phyloP scores from a whole-genome alignment of 768 basidiomycete species.

The Boletus sp. region DNA sequence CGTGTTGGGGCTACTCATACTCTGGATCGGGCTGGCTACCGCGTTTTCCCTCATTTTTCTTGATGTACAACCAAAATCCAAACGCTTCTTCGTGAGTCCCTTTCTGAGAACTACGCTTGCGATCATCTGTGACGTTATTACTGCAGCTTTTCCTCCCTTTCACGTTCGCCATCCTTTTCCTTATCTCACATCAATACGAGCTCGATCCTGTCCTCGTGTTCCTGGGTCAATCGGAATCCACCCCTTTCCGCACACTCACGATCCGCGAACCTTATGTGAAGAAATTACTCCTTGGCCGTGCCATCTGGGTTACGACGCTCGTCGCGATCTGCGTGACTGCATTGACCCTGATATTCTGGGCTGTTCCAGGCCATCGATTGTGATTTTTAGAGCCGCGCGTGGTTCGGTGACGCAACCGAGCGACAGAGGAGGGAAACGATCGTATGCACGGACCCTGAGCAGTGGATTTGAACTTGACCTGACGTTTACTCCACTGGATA shows the following conservation, averaged over 20 bases:
- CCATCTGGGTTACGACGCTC: constrained; percentile 85
- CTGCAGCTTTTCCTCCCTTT: constrained; percentile 91
- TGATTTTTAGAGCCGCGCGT: constrained; percentile 30
- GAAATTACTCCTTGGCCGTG: constrained; percentile 84
- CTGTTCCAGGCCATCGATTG: constrained; percentile 90
- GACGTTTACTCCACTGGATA: constrained; percentile 19
- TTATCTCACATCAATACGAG: constrained; percentile 95
- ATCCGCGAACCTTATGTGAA: constrained; percentile 94
- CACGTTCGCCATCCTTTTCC: constrained; percentile 81
- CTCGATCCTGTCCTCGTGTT: constrained; percentile 95
- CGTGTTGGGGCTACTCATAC: constrained; percentile 74
- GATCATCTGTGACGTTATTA: constrained; percentile 2
- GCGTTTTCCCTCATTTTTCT: constrained; percentile 93
- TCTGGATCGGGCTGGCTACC: constrained; percentile 93
- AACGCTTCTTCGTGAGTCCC: constrained; percentile 87
- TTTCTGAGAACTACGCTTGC: neutral
- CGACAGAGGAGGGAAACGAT: constrained; percentile 4
- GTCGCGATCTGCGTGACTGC: constrained; percentile 74
- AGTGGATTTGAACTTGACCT: constrained; percentile 16
- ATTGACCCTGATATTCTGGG: constrained; percentile 91
- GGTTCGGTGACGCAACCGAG: constrained; percentile 5
- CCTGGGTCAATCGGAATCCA: constrained; percentile 91
- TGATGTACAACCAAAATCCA: constrained; percentile 88
- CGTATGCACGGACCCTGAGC: constrained; percentile 7
- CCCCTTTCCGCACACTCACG: constrained; percentile 89